Evolutionary conservation across 176 grass and related monocot species (phyloP).

Genomic region (Oryza officinalis): DNA sequence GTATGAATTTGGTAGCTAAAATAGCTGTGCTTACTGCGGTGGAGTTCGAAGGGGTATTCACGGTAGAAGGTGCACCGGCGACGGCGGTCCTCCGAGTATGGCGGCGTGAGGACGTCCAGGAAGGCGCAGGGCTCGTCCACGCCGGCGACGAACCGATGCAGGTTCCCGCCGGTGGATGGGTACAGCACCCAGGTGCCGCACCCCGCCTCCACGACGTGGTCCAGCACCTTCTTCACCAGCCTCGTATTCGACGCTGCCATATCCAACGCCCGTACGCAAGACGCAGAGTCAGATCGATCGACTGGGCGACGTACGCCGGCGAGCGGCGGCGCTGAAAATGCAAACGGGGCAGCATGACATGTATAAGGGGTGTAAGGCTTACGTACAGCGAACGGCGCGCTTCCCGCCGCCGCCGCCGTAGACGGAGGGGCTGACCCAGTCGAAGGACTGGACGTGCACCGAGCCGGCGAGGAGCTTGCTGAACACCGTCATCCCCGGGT

Average conservation of each 20-base stretch:
- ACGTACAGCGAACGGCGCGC: neutral
- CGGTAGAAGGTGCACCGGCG: conserved; percentile 40
- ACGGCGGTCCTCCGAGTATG: conserved; percentile 6
- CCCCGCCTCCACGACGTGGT: conserved; percentile 39
- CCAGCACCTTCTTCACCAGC: conserved; percentile 34
- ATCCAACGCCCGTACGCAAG: no score
- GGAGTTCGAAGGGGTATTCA: neutral
- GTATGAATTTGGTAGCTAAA: no score
- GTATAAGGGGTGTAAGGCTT: neutral
- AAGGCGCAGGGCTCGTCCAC: conserved; percentile 22
- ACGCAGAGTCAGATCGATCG: neutral
- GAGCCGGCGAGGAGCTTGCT: conserved; percentile 72
- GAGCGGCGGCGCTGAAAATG: neutral
- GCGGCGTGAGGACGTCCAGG: conserved; percentile 38
- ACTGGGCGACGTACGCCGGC: no score
- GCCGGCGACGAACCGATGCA: conserved; percentile 30
- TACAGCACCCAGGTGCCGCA: conserved; percentile 15
- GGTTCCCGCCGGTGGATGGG: conserved; percentile 40
- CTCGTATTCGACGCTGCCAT: neutral
- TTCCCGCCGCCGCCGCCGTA: neutral
- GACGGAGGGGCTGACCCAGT: conserved; percentile 42
- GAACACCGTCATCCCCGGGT: conserved; percentile 89
- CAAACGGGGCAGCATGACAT: no score
- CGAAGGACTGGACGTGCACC: conserved; percentile 66
- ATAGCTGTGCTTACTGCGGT: conserved; percentile 9